A percentile compares a stretch with the other conserved stretches of the same genome.
Conservation (phyloP, 441 rosid genomes). For the Erodium moschatum region DNA sequence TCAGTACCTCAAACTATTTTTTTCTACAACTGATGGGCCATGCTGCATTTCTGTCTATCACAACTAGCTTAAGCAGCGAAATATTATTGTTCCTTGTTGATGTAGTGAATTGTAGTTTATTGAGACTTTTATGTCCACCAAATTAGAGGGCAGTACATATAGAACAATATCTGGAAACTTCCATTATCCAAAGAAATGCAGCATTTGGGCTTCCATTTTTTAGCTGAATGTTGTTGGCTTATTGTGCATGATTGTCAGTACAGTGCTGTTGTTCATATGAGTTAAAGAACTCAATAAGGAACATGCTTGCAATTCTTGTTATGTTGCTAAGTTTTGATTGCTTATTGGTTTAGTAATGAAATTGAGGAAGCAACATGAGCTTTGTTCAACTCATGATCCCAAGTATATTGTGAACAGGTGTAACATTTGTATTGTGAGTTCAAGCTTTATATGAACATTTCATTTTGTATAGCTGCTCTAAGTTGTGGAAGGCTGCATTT, state of each 20-base stretch:
- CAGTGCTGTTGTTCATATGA: not conserved
- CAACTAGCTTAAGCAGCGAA: not conserved
- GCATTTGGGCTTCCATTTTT: not conserved
- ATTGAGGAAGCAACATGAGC: not conserved
- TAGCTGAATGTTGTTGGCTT: not conserved
- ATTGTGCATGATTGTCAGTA: not conserved
- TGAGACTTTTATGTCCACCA: not conserved
- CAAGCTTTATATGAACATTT: not conserved
- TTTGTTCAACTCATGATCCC: not conserved
- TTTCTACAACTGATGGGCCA: not conserved
- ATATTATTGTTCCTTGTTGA: not conserved
- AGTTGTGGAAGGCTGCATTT: conserved; percentile 2
- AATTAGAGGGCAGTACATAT: not conserved
- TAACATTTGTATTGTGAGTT: too few relatives aligned
- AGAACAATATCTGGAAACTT: not conserved
- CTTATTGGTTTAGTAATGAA: not conserved
- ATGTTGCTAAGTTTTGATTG: not conserved
- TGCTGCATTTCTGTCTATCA: not conserved
- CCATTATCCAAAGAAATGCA: not conserved
- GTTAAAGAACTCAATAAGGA: not conserved
- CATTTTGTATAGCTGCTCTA: not conserved
- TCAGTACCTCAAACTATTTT: not conserved
- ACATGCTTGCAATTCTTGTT: not conserved
- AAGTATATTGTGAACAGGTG: not conserved
- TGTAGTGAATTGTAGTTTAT: not conserved